phyloP scores from a whole-genome alignment of 768 basidiomycete species.

The Boletus rufocinnamomeus region DNA sequence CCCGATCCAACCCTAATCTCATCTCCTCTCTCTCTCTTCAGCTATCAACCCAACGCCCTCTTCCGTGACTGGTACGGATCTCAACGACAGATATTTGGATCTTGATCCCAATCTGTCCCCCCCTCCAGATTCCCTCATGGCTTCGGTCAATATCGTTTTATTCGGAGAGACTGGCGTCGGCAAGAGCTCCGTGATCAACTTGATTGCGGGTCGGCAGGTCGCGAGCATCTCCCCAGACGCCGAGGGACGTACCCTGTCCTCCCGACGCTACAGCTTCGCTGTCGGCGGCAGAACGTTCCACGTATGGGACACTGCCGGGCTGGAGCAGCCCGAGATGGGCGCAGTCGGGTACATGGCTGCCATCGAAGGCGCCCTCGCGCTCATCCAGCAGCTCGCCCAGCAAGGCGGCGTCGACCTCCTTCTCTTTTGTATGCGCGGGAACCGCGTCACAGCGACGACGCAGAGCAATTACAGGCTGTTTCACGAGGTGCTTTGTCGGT shows the following conservation, averaged over 20 bases:
- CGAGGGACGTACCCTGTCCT: constrained; percentile 38
- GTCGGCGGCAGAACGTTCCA: constrained; percentile 18
- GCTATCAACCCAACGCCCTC: neutral
- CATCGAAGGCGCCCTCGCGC: constrained; percentile 29
- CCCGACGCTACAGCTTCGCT: constrained; percentile 24
- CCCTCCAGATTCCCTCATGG: constrained; percentile 13
- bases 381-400: constrained; percentile 36
- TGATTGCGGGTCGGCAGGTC: constrained; percentile 27
- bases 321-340: constrained; percentile 30
- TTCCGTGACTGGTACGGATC: constrained; percentile 10
- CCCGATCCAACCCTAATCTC: neutral
- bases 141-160: constrained; percentile 39
- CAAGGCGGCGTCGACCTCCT: constrained; percentile 42
- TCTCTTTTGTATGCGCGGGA: constrained; percentile 41
- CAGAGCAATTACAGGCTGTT: constrained; percentile 42
- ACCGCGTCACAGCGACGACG: constrained; percentile 37
- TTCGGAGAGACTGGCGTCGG: constrained; percentile 44
- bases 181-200: constrained; percentile 35
- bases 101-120: neutral
- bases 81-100: constrained; percentile 1
- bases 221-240: constrained; percentile 27
- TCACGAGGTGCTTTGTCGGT: constrained; percentile 40
- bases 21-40: neutral
- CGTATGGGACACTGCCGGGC: constrained; percentile 37
- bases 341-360: constrained; percentile 27